A percentile compares a stretch with the other conserved stretches of the same genome.
These are phyloP conservation scores for Alliaria petiolata DNA, from an alignment of 345 rosid species.

Conservation along the genomic window DNA sequence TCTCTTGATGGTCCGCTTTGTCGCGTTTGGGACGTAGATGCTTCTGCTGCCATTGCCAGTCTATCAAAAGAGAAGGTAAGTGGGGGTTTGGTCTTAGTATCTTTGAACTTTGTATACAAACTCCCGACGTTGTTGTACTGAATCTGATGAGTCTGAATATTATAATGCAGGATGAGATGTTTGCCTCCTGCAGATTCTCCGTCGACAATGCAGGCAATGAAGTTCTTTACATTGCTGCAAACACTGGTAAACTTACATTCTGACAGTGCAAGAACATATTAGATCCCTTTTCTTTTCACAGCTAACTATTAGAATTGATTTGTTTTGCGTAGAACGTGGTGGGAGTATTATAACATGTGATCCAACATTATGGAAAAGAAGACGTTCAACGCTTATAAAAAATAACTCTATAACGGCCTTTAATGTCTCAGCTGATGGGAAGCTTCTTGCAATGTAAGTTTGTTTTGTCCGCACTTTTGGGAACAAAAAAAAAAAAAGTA, in stretches of 20 bases:
- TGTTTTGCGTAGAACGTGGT: constrained; percentile 48
- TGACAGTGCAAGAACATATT: background rate
- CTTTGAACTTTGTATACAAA: background rate
- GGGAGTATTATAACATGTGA: constrained; percentile 70
- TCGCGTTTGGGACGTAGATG: constrained; percentile 81
- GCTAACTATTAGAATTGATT: background rate
- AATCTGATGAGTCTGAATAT: constrained; percentile 18
- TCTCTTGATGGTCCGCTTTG: constrained; percentile 76
- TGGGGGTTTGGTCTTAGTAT: background rate
- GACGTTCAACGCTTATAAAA: constrained; percentile 45
- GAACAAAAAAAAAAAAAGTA: background rate
- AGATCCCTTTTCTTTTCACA: background rate
- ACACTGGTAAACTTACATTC: constrained; percentile 49
- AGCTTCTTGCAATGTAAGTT: constrained; percentile 65
- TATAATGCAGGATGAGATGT: constrained; percentile 63
- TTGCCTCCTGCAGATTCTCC: constrained; percentile 78
- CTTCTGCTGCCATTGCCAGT: constrained; percentile 53
- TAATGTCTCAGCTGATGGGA: constrained; percentile 80
- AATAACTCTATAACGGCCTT: constrained; percentile 60
- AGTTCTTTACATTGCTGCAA: constrained; percentile 68
- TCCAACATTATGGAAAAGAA: constrained; percentile 65
- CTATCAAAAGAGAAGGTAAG: constrained; percentile 61
- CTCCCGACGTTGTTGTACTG: background rate
- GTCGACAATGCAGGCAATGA: constrained; percentile 40
- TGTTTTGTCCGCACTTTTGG: background rate